These are phyloP conservation scores for Pecoramyces ruminantium DNA, from an alignment of 192 early-diverging fungal species.

Conservation along the genomic window DNA sequence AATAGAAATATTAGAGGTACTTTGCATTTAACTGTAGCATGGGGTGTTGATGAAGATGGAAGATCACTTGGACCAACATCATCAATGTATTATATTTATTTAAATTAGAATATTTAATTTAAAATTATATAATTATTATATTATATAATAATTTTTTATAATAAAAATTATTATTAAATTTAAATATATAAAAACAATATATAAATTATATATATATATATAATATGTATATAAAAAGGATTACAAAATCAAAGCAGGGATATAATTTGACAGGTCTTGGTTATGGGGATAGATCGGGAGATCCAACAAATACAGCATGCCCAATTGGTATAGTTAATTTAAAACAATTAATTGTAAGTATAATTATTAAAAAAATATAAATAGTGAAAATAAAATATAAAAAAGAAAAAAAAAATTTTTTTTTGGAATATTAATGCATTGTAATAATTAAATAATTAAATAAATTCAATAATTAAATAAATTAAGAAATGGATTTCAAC, in stretches of 20 bases:
- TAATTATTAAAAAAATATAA: too few species aligned
- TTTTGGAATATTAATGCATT: too few species aligned
- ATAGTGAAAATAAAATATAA: too few species aligned
- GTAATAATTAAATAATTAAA: too few species aligned
- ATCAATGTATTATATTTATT: slow-evolving; percentile 5
- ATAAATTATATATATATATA: background rate
- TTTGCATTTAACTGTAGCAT: slow-evolving; percentile 12
- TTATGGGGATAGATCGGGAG: background rate
- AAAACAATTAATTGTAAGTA: background rate
- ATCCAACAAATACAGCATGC: background rate
- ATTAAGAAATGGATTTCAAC: slow-evolving; percentile 24
- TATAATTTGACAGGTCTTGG: background rate
- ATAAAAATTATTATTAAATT: too few species aligned
- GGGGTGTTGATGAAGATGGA: slow-evolving; percentile 21
- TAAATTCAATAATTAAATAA: too few species aligned
- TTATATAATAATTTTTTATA: too few species aligned
- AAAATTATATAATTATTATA: too few species aligned
- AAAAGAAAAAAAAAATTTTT: too few species aligned
- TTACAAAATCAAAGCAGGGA: background rate
- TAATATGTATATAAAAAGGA: background rate
- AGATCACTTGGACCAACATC: slow-evolving; percentile 11
- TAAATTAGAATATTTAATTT: too few species aligned
- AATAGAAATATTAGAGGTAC: slow-evolving; percentile 13
- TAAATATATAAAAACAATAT: too few species aligned
- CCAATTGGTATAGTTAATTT: background rate